Base-by-base conservation (phyloP, 1,284 basidiomycete genomes). In the Ustilago vetiveriae region DNA sequence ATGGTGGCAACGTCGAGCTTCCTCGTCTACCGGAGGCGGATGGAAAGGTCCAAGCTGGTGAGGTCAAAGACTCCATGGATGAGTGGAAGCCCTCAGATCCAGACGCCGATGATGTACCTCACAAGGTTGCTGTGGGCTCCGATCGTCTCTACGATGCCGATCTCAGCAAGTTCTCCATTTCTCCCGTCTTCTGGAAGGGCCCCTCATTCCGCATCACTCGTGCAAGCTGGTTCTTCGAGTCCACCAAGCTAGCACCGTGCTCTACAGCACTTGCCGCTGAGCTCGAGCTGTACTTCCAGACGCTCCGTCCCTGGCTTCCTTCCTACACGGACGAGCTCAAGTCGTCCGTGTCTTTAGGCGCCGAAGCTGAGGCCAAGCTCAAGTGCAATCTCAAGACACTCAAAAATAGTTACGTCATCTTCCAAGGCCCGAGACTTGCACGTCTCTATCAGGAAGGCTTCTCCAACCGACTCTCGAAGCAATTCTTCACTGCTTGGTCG, bases 151-250 rank as follows among this genome's bases (percentile, higher is more conserved):
- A 64, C 32, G 75, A 77, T 47, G 75, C 75, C 16, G 75, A 77
- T 46, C 35, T 77, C 30, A 59, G 59, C 43, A 45, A 51, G 32
- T 55, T 54, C 23, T 26, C 54, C 35, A 63, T 60, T 39, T 58
- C 82, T 47, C 85, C 86, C 0, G 85, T 86, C 22, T 86, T 86
- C 73, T 87, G 86, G 86, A 82, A 82, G 23, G 84, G 84, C 1
- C 80, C 84, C 0, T 77, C 83, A 26, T 83, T 86, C 17, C 83
- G 84, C 1, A 85, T 87, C 14, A 75, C 84, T 8, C 75, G 86
- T 16, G 85, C 84, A 6, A 83, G 82, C 11, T 87, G 86, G 86
- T 86, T 86, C 76, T 83, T 82, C 53, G 84, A 85, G 39, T 56
- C 66, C 1, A 71, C 21, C 63, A 84, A 84, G 56, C 84, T 84